Evolutionary conservation across 768 basidiomycete genomes (phyloP).

Genomic region (Pleurotus tuber-regium): DNA sequence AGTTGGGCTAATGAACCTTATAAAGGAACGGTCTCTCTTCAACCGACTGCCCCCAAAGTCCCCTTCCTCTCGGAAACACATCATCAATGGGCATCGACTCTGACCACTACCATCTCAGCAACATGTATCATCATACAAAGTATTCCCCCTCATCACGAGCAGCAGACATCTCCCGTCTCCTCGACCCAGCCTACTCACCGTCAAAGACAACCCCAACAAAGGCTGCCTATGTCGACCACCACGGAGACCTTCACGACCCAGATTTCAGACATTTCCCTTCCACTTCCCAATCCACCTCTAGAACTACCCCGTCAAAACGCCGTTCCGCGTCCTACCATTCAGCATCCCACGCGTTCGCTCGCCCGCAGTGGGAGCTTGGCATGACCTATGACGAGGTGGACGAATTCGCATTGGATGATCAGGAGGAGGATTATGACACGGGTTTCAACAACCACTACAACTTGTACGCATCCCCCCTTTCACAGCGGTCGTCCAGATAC

Average conservation of each 20-base stretch:
- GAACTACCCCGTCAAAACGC: constrained; percentile 12
- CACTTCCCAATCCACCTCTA: constrained; percentile 3
- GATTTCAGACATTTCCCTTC: constrained; percentile 65
- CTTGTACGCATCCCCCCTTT: constrained; percentile 11
- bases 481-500: constrained; percentile 6
- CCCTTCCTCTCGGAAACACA: not conserved
- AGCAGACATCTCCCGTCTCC: constrained; percentile 58
- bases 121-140: constrained; percentile 7
- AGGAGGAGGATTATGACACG: constrained; percentile 23
- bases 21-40: not conserved
- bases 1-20: not conserved
- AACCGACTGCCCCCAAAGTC: constrained; percentile 2
- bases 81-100: constrained; percentile 6
- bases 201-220: constrained; percentile 18
- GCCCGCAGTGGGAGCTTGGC: constrained; percentile 12
- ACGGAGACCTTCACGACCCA: constrained; percentile 65
- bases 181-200: constrained; percentile 60
- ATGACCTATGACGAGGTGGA: constrained; percentile 29
- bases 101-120: not conserved
- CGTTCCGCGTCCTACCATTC: not conserved
- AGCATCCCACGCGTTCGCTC: constrained; percentile 4
- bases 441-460: constrained; percentile 15
- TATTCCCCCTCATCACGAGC: constrained; percentile 31
- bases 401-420: constrained; percentile 20
- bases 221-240: constrained; percentile 55